Conservation (phyloP, 108 stramenopile species). For the Cylindrotheca closterium region DNA sequence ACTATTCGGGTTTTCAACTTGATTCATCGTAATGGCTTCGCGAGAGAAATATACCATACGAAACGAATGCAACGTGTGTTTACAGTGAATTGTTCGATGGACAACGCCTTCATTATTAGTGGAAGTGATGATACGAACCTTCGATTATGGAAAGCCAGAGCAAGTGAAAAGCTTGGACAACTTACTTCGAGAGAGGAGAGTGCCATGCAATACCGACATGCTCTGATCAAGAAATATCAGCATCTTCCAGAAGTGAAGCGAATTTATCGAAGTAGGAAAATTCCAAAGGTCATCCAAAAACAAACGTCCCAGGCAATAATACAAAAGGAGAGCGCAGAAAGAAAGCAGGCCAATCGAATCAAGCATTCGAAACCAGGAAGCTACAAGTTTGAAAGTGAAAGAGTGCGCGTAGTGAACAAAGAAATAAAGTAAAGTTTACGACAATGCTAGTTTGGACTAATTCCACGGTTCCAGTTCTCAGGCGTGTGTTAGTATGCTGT, state of each 20-base stretch:
- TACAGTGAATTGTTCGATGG: constrained; percentile 91
- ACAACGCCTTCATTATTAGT: constrained; percentile 91
- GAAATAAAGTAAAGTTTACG: constrained; percentile 82
- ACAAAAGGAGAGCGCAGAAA: constrained; percentile 87
- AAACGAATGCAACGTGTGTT: constrained; percentile 99
- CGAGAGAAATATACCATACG: constrained; percentile 94
- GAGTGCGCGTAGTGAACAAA: constrained; percentile 70
- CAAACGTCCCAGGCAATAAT: constrained; percentile 76
- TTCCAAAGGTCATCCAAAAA: constrained; percentile 95
- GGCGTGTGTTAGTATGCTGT: constrained; percentile 24
- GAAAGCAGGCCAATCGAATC: constrained; percentile 88
- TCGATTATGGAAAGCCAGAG: constrained; percentile 95
- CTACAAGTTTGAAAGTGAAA: constrained; percentile 58
- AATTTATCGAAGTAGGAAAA: constrained; percentile 81
- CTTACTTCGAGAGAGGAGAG: constrained; percentile 82
- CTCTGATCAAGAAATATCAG: constrained; percentile 83
- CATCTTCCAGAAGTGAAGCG: constrained; percentile 93
- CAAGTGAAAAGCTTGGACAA: constrained; percentile 91
- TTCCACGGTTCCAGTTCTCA: not conserved
- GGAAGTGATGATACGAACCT: constrained; percentile 98
- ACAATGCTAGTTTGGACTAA: no score
- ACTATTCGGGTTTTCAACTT: constrained; percentile 91
- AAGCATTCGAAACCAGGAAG: constrained; percentile 81
- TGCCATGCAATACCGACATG: constrained; percentile 83
- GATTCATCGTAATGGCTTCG: constrained; percentile 49